These are phyloP conservation scores for Elsinoe ampelina DNA, from an alignment of 2,329 filamentous ascomycete genomes.

Conservation along the genomic window DNA sequence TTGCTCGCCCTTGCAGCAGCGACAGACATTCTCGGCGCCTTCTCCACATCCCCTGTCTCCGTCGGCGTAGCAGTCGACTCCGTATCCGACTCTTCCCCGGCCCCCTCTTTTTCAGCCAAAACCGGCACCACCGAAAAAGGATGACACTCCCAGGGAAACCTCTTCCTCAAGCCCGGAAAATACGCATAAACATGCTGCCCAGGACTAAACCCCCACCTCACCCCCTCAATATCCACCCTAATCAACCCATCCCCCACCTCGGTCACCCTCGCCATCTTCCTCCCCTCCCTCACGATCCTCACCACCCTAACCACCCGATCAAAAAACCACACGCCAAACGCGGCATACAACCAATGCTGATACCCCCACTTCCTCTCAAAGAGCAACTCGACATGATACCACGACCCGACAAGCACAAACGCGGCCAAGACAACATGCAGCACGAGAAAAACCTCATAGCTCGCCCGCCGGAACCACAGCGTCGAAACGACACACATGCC, in stretches of 20 bases:
- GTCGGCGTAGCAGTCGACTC: background rate
- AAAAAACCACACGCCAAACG: slow-evolving; percentile 37
- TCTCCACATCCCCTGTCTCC: background rate
- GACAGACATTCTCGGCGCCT: background rate
- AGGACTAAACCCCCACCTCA: slow-evolving; percentile 27
- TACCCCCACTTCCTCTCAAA: slow-evolving; percentile 37
- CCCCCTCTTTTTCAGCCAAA: background rate
- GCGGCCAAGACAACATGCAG: slow-evolving; percentile 36
- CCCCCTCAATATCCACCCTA: slow-evolving; percentile 35
- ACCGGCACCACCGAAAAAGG: slow-evolving; percentile 39
- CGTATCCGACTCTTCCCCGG: background rate
- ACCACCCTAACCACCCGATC: slow-evolving; percentile 37
- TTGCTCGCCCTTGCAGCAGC: background rate
- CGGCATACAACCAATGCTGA: slow-evolving; percentile 39
- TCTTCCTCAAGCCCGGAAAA: slow-evolving; percentile 38
- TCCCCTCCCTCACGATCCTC: slow-evolving; percentile 32
- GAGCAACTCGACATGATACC: slow-evolving; percentile 33
- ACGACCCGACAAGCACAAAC: slow-evolving; percentile 35
- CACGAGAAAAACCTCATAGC: slow-evolving; percentile 39
- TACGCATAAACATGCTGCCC: slow-evolving; percentile 39
- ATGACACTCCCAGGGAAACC: slow-evolving; percentile 43
- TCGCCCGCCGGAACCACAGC: slow-evolving; percentile 30
- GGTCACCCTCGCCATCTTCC: slow-evolving; percentile 31
- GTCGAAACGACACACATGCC: slow-evolving; percentile 28
- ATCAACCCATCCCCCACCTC: slow-evolving; percentile 27